Evolutionary conservation across 495 filamentous ascomycete genomes (phyloP), one percentile per base, ranked within the genome.

Genomic region (Lasiosphaeria miniovina): DNA sequence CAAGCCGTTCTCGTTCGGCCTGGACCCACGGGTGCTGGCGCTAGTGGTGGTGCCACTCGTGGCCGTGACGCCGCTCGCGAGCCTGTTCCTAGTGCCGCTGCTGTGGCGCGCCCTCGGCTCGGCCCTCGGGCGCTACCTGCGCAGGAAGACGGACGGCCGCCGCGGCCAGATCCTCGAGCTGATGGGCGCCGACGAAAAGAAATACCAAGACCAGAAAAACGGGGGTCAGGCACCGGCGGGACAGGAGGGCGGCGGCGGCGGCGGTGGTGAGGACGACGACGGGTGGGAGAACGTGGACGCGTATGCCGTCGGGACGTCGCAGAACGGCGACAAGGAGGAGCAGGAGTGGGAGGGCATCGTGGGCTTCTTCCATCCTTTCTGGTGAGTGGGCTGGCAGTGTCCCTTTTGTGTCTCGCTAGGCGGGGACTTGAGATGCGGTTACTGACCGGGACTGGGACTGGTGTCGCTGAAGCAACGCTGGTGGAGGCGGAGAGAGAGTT

Each of bases 331-430:
- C 65, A 80, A 77, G 62, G 74, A 63, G n/a, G 72, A 73, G 56
- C 64, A 77, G 69, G 84, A 89, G 11, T 96, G 89, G 89, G 78
- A 87, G 62, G 92, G 92, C 4, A 76, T 96, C 35, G 84, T 96
- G 43, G 94, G 93, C 15, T 98, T 98, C 82, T 96, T 98, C 68
- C 94, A 98, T 70, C 94, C 94, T 9, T 97, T 96, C 73, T 96
- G 91, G 89, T 91, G 74, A 55, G 82, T 69, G 0, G 24, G 1
- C 2, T 24, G 24, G 24, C 24, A n/a, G 24, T 24, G 24, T 24
- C 24, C 24, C n/a, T 31, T 51, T 45, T 34, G 12, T 41, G 3
- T 17, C 5, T 36, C 35, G 0, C 43, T 9, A n/a, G 8, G 43
- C 43, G 12, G 4, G 1, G 5, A 4, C 12, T 4, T n/a, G 36